Evolutionary conservation across 2,329 filamentous ascomycete genomes (phyloP), one percentile per base, ranked within the genome.

Genomic region (Zasmidium cellare): DNA sequence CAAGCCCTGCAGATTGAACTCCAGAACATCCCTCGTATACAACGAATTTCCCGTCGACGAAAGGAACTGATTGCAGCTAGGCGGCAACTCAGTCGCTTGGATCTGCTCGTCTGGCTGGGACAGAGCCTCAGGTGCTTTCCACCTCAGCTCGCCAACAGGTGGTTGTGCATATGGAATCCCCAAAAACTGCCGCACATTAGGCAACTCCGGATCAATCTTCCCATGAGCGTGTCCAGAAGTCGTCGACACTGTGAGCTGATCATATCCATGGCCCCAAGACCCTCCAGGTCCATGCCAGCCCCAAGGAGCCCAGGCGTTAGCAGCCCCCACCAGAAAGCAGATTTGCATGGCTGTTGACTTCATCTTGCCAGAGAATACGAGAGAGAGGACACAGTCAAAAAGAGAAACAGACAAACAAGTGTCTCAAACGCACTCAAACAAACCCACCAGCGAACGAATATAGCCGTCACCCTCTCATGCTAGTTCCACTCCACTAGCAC

Each of bases 101-200:
- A 67, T 55, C 9, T 62, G 44, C 5, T 58, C 59, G 22, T 65
- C 62, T 7, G 64, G 63, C 35, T 64, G 66, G 3, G 53, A 62
- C 2, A 64, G 25, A n/a, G 51, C 5, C 22, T 50, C 75, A 24
- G 64, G 64, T 38, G 64, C 38, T 9, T 71, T 70, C 54, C 74
- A 76, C 38, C 74, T 65, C 35, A 74, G 60, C 25, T 69, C 60
- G 9, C 70, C 73, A 5, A 72, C 59, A 11, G 74, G 72, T 18
- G 73, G 66, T 58, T 69, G 61, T 0, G 70, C 74, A 53, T 72
- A 76, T 9, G 68, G 69, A 41, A 75, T 72, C 25, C 73, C 74
- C 31, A 76, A 55, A 41, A 73, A 76, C 28, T 75, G 60, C 47
- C 60, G 53, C 6, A 65, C 62, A 23, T 59, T 60, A 6, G 57